A percentile compares a stretch with the other conserved stretches of the same genome.
Evolutionary conservation across 1,139 yeast genomes (phyloP).

Genomic region (Suhomyces yuchorum): DNA sequence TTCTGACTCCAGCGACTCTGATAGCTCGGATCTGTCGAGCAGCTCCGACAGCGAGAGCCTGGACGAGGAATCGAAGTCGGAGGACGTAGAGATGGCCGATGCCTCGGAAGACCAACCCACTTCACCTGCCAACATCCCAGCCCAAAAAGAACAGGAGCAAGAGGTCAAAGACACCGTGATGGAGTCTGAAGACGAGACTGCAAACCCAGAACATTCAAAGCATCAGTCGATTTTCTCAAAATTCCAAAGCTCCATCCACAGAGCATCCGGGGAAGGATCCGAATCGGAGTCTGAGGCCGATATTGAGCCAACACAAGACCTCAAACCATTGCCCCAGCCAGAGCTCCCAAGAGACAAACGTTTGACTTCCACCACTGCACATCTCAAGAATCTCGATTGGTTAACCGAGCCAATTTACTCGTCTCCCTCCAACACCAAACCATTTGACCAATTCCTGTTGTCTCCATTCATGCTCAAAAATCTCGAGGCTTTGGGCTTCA

Average conservation of each 20-base stretch:
- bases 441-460: constrained; percentile 44
- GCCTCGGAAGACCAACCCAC: background rate
- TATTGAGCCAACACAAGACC: constrained; percentile 45
- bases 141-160: constrained; percentile 11
- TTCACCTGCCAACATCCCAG: background rate
- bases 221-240: constrained; percentile 35
- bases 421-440: constrained; percentile 41
- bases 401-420: constrained; percentile 63
- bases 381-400: constrained; percentile 59
- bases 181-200: constrained; percentile 11
- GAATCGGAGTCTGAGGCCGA: constrained; percentile 24
- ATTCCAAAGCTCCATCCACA: constrained; percentile 24
- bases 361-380: constrained; percentile 42
- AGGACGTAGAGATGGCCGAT: constrained; percentile 6
- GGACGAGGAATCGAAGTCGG: background rate
- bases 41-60: background rate
- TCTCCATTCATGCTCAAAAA: constrained; percentile 50
- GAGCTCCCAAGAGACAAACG: constrained; percentile 55
- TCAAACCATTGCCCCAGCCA: constrained; percentile 87
- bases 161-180: background rate
- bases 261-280: constrained; percentile 12
- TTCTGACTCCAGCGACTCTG: background rate
- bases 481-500: constrained; percentile 47
- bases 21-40: background rate
- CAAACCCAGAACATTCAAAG: constrained; percentile 23